These are phyloP conservation scores for Botryotinia calthae DNA, from an alignment of 2,329 filamentous ascomycete species.

Conservation along the genomic window DNA sequence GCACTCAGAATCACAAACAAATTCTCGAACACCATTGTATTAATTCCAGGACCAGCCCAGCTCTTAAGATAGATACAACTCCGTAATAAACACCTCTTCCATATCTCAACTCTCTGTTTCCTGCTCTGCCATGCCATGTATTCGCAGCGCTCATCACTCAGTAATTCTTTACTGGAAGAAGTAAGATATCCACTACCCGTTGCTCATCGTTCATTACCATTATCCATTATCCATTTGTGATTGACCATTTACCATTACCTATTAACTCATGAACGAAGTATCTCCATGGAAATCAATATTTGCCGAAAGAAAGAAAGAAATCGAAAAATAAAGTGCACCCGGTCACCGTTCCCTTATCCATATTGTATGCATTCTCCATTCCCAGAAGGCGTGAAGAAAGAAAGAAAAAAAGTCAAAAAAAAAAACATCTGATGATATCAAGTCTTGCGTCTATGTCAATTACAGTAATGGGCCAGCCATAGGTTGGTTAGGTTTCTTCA, in stretches of 20 bases:
- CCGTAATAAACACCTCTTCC: background rate
- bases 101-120: background rate
- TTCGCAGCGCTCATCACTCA: background rate
- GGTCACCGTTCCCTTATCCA: background rate
- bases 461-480: constrained; percentile 13
- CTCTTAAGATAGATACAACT: constrained; percentile 3
- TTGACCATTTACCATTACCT: background rate
- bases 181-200: background rate
- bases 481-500: background rate
- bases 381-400: background rate
- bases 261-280: background rate
- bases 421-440: constrained; percentile 3
- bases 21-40: background rate
- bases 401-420: background rate
- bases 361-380: background rate
- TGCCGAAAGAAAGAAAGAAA: background rate
- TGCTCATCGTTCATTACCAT: background rate
- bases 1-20: background rate
- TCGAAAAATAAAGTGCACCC: background rate
- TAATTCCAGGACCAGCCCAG: constrained; percentile 9
- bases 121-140: background rate
- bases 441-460: background rate
- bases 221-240: background rate
- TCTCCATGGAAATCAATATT: background rate
- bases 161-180: background rate